phyloP scores from a whole-genome alignment of 345 rosid genomes.

The Gossypium turneri region DNA sequence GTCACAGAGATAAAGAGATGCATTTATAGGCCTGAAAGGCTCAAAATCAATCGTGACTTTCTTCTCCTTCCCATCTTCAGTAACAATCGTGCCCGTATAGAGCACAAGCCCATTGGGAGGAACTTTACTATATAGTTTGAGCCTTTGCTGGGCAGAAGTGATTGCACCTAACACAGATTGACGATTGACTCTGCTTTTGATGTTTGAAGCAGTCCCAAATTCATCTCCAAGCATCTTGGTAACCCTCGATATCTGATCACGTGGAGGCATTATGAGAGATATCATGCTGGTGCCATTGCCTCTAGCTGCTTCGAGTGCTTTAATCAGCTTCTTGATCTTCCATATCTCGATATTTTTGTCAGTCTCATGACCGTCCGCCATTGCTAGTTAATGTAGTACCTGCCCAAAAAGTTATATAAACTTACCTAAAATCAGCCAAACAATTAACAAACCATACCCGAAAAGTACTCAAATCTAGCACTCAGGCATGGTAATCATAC shows the following conservation, averaged over 20 bases:
- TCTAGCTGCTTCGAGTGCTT: slow-evolving; percentile 1
- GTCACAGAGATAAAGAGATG: background rate
- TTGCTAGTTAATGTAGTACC: background rate
- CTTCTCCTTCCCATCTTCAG: slow-evolving; percentile 3
- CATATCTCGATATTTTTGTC: slow-evolving; percentile 5
- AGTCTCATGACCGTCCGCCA: background rate
- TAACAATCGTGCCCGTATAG: background rate
- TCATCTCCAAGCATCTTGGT: slow-evolving; percentile 5
- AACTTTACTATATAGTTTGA: background rate
- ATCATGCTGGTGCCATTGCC: slow-evolving; percentile 5
- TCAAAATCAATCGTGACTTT: background rate
- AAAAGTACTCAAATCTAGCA: background rate
- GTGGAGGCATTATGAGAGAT: background rate
- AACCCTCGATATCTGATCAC: background rate
- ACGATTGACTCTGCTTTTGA: slow-evolving; percentile 3
- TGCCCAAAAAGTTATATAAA: background rate
- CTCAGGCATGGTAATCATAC: background rate
- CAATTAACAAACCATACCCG: background rate
- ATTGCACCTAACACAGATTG: background rate
- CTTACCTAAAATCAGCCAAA: background rate
- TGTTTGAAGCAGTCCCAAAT: slow-evolving; percentile 1
- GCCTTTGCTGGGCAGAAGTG: slow-evolving; percentile 2
- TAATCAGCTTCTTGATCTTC: slow-evolving; percentile 1
- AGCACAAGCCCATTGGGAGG: background rate
- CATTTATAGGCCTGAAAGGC: slow-evolving; percentile 5